phyloP scores from a whole-genome alignment of 345 rosid species.

The Citrus inodora region DNA sequence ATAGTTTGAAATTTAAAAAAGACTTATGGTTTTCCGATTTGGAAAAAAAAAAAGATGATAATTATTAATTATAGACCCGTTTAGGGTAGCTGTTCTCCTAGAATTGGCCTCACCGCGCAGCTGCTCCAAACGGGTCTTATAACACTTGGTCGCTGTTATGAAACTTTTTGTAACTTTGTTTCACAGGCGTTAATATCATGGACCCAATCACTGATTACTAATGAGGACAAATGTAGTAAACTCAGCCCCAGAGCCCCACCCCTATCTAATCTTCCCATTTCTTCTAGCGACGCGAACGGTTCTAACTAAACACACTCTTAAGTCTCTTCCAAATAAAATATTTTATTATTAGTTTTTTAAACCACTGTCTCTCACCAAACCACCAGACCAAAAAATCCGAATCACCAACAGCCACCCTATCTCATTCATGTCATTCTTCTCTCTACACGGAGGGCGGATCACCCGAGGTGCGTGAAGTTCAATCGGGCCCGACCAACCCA shows the following conservation, averaged over 20 bases:
- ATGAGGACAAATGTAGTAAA: neutral
- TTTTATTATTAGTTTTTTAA: too few relatives aligned
- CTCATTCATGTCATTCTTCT: neutral
- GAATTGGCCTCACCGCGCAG: too few relatives aligned
- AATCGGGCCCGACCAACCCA: slow-evolving; percentile 4
- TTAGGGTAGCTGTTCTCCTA: too few relatives aligned
- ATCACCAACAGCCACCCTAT: neutral
- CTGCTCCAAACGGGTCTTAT: too few relatives aligned
- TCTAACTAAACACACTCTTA: neutral
- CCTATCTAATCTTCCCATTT: neutral
- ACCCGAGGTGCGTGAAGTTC: neutral
- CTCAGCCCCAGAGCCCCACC: neutral
- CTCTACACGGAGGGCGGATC: neutral
- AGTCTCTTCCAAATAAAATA: neutral
- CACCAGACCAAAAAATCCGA: neutral
- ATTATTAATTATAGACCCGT: too few relatives aligned
- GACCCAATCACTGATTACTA: neutral
- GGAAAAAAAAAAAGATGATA: too few relatives aligned
- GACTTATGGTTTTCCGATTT: too few relatives aligned
- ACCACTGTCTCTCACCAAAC: neutral
- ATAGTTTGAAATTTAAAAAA: too few relatives aligned
- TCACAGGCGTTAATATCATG: too few relatives aligned
- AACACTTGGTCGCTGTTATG: too few relatives aligned
- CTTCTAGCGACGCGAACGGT: neutral
- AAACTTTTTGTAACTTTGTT: too few relatives aligned